Evolutionary conservation across 768 basidiomycete genomes (phyloP).

Genomic region (Termitomyces sp.): DNA sequence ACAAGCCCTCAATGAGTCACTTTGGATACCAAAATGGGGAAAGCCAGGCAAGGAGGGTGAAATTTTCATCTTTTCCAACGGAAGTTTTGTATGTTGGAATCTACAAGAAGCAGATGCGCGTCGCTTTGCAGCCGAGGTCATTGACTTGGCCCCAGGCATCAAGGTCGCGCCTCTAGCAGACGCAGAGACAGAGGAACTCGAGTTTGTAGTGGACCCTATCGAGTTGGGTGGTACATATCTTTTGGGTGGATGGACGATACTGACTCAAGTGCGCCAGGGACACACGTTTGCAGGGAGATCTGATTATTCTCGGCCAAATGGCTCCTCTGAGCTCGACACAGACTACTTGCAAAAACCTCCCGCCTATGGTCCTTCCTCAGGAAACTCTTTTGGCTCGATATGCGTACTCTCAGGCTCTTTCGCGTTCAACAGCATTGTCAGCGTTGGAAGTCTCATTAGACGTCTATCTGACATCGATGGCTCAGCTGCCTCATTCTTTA

Average conservation of each 20-base stretch:
- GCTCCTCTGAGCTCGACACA: conserved; percentile 50
- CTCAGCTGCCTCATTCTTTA: conserved; percentile 69
- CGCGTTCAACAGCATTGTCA: conserved; percentile 83
- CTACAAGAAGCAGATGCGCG: conserved; percentile 69
- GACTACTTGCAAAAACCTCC: conserved; percentile 36
- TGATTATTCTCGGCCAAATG: conserved; percentile 81
- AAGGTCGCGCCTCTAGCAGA: conserved; percentile 63
- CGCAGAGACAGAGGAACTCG: conserved; percentile 83
- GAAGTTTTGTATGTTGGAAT: conserved; percentile 90
- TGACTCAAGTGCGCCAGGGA: conserved; percentile 36
- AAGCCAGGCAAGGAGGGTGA: conserved; percentile 60
- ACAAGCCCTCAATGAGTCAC: conserved; percentile 65
- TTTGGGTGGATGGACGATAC: conserved; percentile 6
- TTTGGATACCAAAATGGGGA: conserved; percentile 75
- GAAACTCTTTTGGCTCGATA: conserved; percentile 83
- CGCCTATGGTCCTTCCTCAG: conserved; percentile 52
- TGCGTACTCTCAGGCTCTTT: conserved; percentile 86
- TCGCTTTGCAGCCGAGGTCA: conserved; percentile 58
- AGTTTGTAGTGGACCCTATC: conserved; percentile 86
- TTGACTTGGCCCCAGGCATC: conserved; percentile 44
- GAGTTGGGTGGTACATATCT: conserved; percentile 53
- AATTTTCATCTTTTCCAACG: conserved; percentile 84
- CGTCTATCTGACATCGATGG: conserved; percentile 77
- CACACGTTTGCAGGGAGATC: conserved; percentile 85
- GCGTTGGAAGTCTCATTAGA: conserved; percentile 84